phyloP scores from a whole-genome alignment of 2,329 filamentous ascomycete genomes.

The Neonectria magnoliae region DNA sequence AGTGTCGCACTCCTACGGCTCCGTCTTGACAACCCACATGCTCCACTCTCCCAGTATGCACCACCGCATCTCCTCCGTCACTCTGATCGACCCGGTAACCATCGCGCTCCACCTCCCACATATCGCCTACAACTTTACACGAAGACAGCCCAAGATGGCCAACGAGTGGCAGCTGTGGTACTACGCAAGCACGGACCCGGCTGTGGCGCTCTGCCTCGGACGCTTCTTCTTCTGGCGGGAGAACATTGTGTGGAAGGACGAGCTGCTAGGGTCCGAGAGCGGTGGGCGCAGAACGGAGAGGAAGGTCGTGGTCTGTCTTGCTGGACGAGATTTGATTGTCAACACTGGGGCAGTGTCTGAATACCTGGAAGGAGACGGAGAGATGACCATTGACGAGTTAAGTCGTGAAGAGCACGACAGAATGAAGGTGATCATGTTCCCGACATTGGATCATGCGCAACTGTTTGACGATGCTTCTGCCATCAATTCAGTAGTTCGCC shows the following conservation, averaged over 20 bases:
- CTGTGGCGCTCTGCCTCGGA: conserved; percentile 71
- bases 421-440: conserved; percentile 70
- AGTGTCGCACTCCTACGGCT: conserved; percentile 72
- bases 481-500: conserved; percentile 43
- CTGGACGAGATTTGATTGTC: conserved; percentile 72
- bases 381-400: conserved; percentile 28
- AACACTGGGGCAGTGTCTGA: conserved; percentile 66
- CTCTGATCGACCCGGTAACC: conserved; percentile 70
- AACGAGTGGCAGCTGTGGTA: conserved; percentile 78
- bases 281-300: conserved; percentile 38
- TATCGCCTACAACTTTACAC: conserved; percentile 77
- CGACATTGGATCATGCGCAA: conserved; percentile 71
- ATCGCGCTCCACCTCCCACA: conserved; percentile 75
- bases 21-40: conserved; percentile 70
- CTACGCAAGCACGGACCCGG: conserved; percentile 74
- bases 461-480: conserved; percentile 58
- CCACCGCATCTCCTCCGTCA: conserved; percentile 59
- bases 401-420: conserved; percentile 23
- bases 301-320: conserved; percentile 66
- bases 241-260: conserved; percentile 76
- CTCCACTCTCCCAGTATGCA: conserved; percentile 60
- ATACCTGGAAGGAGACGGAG: conserved; percentile 57
- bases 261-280: conserved; percentile 53
- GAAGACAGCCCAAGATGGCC: conserved; percentile 61
- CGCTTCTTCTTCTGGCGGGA: conserved; percentile 78